These are phyloP conservation scores for Linnemannia zychae DNA, from an alignment of 192 early-diverging fungal species.

Conservation along the genomic window DNA sequence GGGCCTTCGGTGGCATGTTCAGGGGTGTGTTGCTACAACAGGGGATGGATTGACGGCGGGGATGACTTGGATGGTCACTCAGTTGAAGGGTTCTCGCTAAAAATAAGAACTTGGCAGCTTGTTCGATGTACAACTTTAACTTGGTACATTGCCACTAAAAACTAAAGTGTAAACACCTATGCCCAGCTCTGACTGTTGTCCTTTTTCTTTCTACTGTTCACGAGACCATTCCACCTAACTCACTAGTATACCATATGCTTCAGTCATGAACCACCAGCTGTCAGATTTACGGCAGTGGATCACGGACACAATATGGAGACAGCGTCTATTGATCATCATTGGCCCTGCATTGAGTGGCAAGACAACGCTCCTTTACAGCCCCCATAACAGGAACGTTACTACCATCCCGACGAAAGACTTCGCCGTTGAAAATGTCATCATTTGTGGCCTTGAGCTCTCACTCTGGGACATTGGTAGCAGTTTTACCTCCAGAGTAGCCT, in stretches of 20 bases:
- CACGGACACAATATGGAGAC: neutral
- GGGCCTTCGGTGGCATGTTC: neutral
- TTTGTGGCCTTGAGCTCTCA: neutral
- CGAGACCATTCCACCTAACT: too few species aligned
- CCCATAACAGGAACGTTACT: neutral
- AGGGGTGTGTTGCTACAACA: neutral
- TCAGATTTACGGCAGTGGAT: neutral
- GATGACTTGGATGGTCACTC: neutral
- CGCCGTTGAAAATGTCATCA: neutral
- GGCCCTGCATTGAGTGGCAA: neutral
- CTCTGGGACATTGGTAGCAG: neutral
- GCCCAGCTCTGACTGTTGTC: too few species aligned
- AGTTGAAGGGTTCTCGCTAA: neutral
- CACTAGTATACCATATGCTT: too few species aligned
- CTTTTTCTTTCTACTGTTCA: too few species aligned
- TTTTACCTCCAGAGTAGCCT: neutral
- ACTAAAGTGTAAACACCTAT: too few species aligned
- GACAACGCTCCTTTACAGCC: neutral
- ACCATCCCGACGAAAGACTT: neutral
- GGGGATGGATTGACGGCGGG: neutral
- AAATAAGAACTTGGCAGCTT: too few species aligned
- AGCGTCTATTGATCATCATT: neutral
- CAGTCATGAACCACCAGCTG: too few species aligned
- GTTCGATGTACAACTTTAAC: too few species aligned
- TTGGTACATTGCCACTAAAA: too few species aligned